Base-by-base conservation (phyloP, 768 basidiomycete genomes). In the Boletus rubroflammeus region DNA sequence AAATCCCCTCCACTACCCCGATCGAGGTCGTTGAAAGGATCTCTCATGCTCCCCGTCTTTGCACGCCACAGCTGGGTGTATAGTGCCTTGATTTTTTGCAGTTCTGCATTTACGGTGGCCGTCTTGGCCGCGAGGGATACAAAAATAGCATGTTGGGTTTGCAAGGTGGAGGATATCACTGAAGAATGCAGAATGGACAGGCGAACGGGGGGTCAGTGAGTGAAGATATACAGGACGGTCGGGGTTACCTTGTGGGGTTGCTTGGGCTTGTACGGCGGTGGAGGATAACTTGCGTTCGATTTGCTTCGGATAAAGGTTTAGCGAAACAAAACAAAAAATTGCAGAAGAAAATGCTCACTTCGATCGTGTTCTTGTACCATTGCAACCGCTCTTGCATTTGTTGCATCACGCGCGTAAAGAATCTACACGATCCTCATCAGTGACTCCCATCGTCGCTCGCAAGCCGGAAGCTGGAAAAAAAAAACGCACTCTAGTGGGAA, bases 211-310 rank as follows among this genome's bases (percentile, higher is more conserved):
- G n/a, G 19, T 42, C 42, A 44, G 44, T 2, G 17, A 17, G 31
- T 0, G 10, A 49, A 36, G 40, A 42, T 40, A 21, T 42, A 53
- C 8, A 47, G 45, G 43, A 23, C 10, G 6, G 31, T 29, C 29
- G 23, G 38, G 47, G 71, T 34, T 60, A 89, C 90, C 81, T 71
- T 93, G 90, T 14, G 90, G 90, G 2, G 88, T 88, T 43, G 75
- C 72, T 65, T 88, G 86, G 7, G 78, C 72, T 62, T 86, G 84
- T 46, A 74, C 73, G 7, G 84, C 76, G 5, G 86, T 80, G 8
- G 86, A 85, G 6, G 85, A 81, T 6, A 92, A 73, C 67, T 89
- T 91, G 50, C 88, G 81, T 71, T 93, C 90, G 60, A 93, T 90
- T 86, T 68, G 64, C 62, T 68, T 48, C 11, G 11, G 26, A 41